These are phyloP conservation scores for Sarocladium brachiariae DNA, from an alignment of 2,329 filamentous ascomycete species.

Conservation along the genomic window DNA sequence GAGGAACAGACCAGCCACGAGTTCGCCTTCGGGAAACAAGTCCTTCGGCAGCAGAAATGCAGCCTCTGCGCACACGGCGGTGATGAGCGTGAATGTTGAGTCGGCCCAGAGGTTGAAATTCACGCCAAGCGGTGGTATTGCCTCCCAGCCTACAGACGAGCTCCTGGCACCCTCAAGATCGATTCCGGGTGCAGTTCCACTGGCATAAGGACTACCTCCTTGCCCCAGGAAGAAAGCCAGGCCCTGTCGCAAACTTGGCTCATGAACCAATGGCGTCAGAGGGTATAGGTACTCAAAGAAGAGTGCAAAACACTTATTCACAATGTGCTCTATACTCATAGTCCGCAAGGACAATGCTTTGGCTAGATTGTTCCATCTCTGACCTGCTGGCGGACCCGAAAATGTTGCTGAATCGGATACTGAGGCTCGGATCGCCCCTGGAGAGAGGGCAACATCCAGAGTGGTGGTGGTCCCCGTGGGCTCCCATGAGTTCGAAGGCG, in stretches of 20 bases:
- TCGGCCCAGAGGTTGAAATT: constrained; percentile 26
- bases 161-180: neutral
- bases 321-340: constrained; percentile 20
- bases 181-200: neutral
- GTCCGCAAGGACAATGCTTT: constrained; percentile 17
- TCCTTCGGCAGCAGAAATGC: constrained; percentile 32
- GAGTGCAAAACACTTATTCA: constrained; percentile 29
- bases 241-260: constrained; percentile 30
- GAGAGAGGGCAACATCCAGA: constrained; percentile 17
- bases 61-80: constrained; percentile 35
- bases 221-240: constrained; percentile 25
- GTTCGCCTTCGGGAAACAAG: constrained; percentile 31
- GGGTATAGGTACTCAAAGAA: constrained; percentile 38
- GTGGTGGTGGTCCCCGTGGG: neutral
- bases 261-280: constrained; percentile 34
- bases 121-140: neutral
- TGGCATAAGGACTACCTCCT: neutral
- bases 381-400: constrained; percentile 16
- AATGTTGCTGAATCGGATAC: constrained; percentile 11
- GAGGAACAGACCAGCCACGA: constrained; percentile 30
- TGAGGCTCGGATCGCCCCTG: constrained; percentile 16
- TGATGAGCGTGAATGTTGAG: constrained; percentile 33
- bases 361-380: constrained; percentile 23
- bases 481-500: constrained; percentile 15
- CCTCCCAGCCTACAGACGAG: neutral